phyloP scores from a whole-genome alignment of 371 early-diverging fungal genomes.

The Vairimorpha apis region DNA sequence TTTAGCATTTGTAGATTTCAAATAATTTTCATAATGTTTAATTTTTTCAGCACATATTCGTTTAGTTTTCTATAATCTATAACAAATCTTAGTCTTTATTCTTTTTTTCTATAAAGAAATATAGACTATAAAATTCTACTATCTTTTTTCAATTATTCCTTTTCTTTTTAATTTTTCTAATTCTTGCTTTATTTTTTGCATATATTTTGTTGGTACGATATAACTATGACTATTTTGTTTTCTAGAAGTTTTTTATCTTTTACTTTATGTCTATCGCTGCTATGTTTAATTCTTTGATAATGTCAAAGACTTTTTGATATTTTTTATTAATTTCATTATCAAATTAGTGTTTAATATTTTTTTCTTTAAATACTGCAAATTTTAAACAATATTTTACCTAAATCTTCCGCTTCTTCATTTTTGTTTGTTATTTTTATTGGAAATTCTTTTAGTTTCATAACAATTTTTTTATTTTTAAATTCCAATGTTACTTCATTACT shows the following conservation, averaged over 20 bases:
- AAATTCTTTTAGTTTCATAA: not conserved
- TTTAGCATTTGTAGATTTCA: conserved; percentile 48
- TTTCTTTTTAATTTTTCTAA: not conserved
- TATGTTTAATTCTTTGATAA: not conserved
- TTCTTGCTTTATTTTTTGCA: not conserved
- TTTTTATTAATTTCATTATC: not conserved
- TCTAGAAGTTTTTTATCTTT: not conserved
- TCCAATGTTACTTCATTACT: conserved; percentile 1
- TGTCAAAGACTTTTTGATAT: not conserved
- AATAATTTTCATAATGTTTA: conserved; percentile 62
- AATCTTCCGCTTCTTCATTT: not conserved
- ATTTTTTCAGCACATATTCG: not conserved
- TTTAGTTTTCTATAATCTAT: conserved; percentile 29
- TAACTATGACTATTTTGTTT: not conserved
- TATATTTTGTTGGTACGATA: not conserved
- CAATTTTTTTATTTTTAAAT: not conserved
- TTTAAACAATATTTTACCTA: conserved; percentile 6
- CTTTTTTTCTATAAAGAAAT: conserved; percentile 6
- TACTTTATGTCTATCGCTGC: not conserved
- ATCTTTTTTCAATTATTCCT: conserved; percentile 5
- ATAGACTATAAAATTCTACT: not conserved
- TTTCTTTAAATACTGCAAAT: not conserved
- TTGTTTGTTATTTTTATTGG: not conserved
- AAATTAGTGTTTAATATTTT: not conserved
- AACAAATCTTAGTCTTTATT: conserved; percentile 3